Evolutionary conservation across 2,329 filamentous ascomycete species (phyloP), one percentile per base, ranked within the genome.

Genomic region (Cercospora sesami): DNA sequence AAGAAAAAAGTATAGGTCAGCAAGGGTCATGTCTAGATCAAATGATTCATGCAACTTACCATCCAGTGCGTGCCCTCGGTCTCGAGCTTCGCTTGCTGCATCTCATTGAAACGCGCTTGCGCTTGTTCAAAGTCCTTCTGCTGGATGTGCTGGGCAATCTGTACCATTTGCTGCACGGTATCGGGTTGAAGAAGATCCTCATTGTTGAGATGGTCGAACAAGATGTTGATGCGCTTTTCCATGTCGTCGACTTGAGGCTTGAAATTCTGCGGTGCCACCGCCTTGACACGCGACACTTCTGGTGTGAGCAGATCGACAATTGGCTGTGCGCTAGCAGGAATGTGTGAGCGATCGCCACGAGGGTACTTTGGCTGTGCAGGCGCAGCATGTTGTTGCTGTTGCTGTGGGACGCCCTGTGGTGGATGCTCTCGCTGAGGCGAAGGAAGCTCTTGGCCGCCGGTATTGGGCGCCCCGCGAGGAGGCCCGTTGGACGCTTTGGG

Each of bases 131-230:
- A 83, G 21, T 83, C 77, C 68, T 79, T 79, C 10, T 72, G 73
- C 57, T 81, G 76, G 12, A 84, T 73, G 51, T 78, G 76, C 64
- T 75, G 75, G 23, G 78, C 76, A 31, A 93, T 81, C 74, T 88
- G 82, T 8, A 84, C 83, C 74, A 94, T 83, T 77, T 89, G 84
- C 69, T 87, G 84, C 60, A 94, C 86, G 0, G 91, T 97, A 75
- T 91, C 90, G 1, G 91, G 87, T 81, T 91, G 91, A 64, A 98
- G 84, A 48, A 97, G 84, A 76, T 98, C 94, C 76, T 94, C 91
- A 73, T 98, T 98, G 85, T 98, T 99, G 58, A 99, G 85, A 79
- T 97, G 93, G 77, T 99, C 94, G 78, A 97, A 98, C n/a, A 99
- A 84, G 60, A 97, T 89, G 75, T 91, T 74, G 68, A 99, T 86